Base-by-base conservation (phyloP, 2,329 filamentous ascomycete species). In the Cylindrodendrum hubeiense region DNA sequence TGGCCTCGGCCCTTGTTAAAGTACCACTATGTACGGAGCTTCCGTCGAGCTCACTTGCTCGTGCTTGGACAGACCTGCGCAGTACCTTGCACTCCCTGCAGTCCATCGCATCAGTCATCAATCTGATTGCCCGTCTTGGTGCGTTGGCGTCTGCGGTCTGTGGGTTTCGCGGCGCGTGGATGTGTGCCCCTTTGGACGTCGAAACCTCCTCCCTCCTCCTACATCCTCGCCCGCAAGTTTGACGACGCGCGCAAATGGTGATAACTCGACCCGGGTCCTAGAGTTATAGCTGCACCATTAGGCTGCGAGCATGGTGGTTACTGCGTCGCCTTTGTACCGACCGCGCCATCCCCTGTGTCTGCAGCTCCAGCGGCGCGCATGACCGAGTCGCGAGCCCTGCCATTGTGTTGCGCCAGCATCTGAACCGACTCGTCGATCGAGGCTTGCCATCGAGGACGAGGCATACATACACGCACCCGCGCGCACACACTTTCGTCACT, bases 291-390 rank as follows among this genome's bases (percentile, higher is more conserved):
- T 47, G 63, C 65, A 67, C 70, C 70, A 66, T 69, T 72, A 69
- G 67, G 69, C 58, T 63, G 59, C 47, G 61, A 70, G 65, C 65
- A 73, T 69, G 70, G 60, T 71, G 65, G 64, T 60, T 47, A 28
- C 66, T 49, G 64, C 46, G 59, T 61, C 63, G 62, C 70, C 67
- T 61, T 66, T 64, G 65, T 68, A 43, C 65, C 66, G 65, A 71
- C 62, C 54, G 66, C 68, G 62, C 60, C 49, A 56, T 71, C 61
- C 53, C 55, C 59, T 49, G 41, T 51, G 41, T 51, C 51, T 51
- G 46, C 56, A 24, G 55, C 63, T 54, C 65, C 54, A 63, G 65
- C 49, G 53, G 62, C 60, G 62, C 62, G 62, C 53, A 65, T 63
- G 64, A 63, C 65, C 33, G 61, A 47, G 61, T 65, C 66, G 66